Conservation (phyloP, 345 rosid genomes). For the Hypericum perforatum region DNA sequence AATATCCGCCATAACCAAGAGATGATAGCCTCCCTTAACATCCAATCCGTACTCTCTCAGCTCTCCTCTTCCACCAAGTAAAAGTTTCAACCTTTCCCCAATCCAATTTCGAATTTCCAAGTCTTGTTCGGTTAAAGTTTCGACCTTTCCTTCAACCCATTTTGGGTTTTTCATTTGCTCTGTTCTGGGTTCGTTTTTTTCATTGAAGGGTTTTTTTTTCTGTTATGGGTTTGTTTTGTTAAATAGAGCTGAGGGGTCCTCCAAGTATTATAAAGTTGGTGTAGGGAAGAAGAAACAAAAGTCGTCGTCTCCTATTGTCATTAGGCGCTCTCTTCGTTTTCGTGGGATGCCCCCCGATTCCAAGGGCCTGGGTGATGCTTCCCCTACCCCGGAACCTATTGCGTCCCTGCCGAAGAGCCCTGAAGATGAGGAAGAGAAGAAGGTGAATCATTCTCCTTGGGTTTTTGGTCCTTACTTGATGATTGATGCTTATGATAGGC, state of each 20-base stretch:
- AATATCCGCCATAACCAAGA: slow-evolving; percentile 67
- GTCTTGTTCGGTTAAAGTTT: background rate
- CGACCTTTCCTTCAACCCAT: background rate
- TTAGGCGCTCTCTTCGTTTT: slow-evolving; percentile 54
- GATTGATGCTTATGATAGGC: slow-evolving; percentile 27
- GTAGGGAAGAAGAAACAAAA: slow-evolving; percentile 34
- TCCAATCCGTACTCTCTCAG: slow-evolving; percentile 42
- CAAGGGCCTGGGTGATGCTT: slow-evolving; percentile 25
- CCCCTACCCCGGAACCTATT: slow-evolving; percentile 5
- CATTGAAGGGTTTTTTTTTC: background rate
- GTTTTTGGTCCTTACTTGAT: slow-evolving; percentile 39
- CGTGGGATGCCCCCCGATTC: slow-evolving; percentile 63
- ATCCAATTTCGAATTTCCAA: background rate
- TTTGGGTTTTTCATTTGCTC: no score
- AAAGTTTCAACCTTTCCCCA: slow-evolving; percentile 14
- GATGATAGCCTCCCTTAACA: slow-evolving; percentile 65
- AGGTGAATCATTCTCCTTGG: slow-evolving; percentile 13
- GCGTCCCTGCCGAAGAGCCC: no score
- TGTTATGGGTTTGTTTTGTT: background rate
- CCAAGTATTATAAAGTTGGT: slow-evolving; percentile 19
- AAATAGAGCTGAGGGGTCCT: slow-evolving; percentile 14
- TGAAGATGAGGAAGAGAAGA: no score
- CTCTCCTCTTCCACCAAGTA: slow-evolving; percentile 52
- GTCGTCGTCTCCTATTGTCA: slow-evolving; percentile 33
- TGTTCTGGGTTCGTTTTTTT: background rate